Evolutionary conservation across 768 basidiomycete genomes (phyloP).

Genomic region (Cubamyces sp.): DNA sequence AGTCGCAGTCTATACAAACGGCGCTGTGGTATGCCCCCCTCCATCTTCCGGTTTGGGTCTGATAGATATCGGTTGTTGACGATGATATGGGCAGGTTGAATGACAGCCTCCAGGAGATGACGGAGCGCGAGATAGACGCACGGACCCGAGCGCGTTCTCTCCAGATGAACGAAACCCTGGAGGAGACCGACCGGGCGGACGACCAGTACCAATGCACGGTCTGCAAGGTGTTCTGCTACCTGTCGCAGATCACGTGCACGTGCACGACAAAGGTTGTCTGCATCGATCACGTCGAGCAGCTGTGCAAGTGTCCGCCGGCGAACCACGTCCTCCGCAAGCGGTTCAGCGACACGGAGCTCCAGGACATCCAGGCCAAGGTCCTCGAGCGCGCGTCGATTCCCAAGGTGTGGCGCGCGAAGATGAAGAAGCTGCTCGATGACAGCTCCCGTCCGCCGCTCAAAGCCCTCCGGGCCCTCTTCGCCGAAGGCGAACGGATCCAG

Average conservation of each 20-base stretch:
- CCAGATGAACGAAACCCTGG: constrained; percentile 68
- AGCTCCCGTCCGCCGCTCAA: constrained; percentile 75
- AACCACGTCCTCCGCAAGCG: constrained; percentile 75
- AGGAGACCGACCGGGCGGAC: constrained; percentile 82
- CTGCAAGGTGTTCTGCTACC: constrained; percentile 95
- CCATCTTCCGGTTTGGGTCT: background rate
- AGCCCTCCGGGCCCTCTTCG: constrained; percentile 76
- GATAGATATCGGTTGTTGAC: constrained; percentile 23
- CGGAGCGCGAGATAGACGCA: constrained; percentile 73
- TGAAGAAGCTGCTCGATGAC: constrained; percentile 67
- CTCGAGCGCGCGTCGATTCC: constrained; percentile 76
- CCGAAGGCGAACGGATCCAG: constrained; percentile 88
- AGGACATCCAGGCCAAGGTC: constrained; percentile 67
- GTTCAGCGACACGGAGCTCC: constrained; percentile 78
- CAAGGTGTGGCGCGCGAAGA: constrained; percentile 71
- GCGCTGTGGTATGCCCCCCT: constrained; percentile 72
- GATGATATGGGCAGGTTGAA: constrained; percentile 64
- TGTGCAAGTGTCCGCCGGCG: constrained; percentile 67
- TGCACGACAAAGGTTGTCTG: constrained; percentile 84
- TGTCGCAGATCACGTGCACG: constrained; percentile 86
- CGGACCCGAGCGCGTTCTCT: constrained; percentile 64
- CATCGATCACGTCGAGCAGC: constrained; percentile 77
- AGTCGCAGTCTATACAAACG: constrained; percentile 89
- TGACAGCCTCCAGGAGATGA: constrained; percentile 87
- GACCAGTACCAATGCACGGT: constrained; percentile 94